A percentile compares a stretch with the other conserved stretches of the same genome.
Evolutionary conservation across 345 rosid species (phyloP).

Genomic region (Populus nigra): DNA sequence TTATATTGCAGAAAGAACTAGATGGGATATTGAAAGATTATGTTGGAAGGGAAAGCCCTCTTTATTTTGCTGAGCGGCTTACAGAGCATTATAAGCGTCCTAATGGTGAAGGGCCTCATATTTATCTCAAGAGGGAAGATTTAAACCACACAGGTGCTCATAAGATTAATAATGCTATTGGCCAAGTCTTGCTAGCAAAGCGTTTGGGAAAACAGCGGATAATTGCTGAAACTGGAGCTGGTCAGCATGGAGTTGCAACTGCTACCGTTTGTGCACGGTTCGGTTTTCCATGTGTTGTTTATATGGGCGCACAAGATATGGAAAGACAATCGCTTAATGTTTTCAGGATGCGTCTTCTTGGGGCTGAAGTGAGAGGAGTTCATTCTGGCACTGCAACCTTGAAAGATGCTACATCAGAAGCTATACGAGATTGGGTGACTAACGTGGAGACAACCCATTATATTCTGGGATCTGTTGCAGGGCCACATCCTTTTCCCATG

Average conservation of each 20-base stretch:
- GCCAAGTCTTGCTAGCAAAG: constrained; percentile 86
- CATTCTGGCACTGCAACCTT: constrained; percentile 30
- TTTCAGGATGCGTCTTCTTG: constrained; percentile 88
- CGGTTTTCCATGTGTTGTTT: constrained; percentile 70
- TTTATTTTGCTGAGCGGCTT: constrained; percentile 87
- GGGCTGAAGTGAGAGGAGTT: constrained; percentile 65
- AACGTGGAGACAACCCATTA: constrained; percentile 95
- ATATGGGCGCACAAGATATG: constrained; percentile 98
- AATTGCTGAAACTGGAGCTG: constrained; percentile 95
- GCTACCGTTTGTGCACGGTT: constrained; percentile 93
- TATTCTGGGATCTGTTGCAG: constrained; percentile 89
- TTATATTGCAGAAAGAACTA: constrained; percentile 56
- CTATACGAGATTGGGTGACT: constrained; percentile 88
- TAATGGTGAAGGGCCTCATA: constrained; percentile 77
- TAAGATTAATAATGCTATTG: constrained; percentile 88
- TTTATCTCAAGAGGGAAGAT: constrained; percentile 96
- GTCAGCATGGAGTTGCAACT: constrained; percentile 97
- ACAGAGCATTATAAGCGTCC: constrained; percentile 70
- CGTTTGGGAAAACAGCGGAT: constrained; percentile 77
- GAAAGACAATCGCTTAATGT: constrained; percentile 90
- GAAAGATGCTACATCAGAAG: constrained; percentile 41
- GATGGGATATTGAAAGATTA: constrained; percentile 81
- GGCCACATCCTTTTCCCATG: constrained; percentile 98
- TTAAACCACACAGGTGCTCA: constrained; percentile 93
- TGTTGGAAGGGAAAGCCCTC: constrained; percentile 88